Evolutionary conservation across 108 stramenopile genomes (phyloP).

Genomic region (Phaeodactylum tricornutum): DNA sequence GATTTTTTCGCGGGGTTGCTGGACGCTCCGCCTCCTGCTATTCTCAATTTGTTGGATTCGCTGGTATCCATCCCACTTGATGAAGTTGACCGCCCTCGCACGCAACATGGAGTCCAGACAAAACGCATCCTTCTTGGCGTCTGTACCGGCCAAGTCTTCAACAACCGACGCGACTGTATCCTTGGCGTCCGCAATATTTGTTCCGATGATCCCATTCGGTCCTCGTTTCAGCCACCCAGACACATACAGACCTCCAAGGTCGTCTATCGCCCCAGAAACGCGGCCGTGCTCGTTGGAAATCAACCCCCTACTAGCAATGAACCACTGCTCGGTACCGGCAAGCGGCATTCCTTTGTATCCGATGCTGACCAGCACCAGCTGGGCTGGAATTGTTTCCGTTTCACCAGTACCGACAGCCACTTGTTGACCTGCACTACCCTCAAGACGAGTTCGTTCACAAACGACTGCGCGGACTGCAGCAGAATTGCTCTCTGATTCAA

Average conservation of each 20-base stretch:
- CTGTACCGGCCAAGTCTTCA: conserved; percentile 30
- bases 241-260: conserved; percentile 71
- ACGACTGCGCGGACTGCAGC: conserved; percentile 39
- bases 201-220: conserved; percentile 94
- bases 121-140: background rate
- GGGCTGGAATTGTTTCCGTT: conserved; percentile 39
- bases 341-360: conserved; percentile 88
- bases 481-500: conserved; percentile 28
- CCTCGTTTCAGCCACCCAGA: conserved; percentile 97
- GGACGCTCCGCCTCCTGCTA: conserved; percentile 25
- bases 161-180: conserved; percentile 86
- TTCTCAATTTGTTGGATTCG: conserved; percentile 45
- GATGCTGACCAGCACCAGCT: conserved; percentile 69
- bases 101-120: conserved; percentile 23
- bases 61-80: conserved; percentile 55
- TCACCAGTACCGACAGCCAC: conserved; percentile 63
- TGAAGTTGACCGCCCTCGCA: conserved; percentile 16
- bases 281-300: conserved; percentile 56
- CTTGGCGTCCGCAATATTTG: conserved; percentile 85
- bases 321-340: conserved; percentile 53
- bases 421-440: conserved; percentile 68
- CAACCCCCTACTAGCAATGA: conserved; percentile 50
- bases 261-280: conserved; percentile 25
- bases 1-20: conserved; percentile 56
- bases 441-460: conserved; percentile 71